Base-by-base conservation (phyloP, 805 yeast species). In the Metschnikowia hibisci region DNA sequence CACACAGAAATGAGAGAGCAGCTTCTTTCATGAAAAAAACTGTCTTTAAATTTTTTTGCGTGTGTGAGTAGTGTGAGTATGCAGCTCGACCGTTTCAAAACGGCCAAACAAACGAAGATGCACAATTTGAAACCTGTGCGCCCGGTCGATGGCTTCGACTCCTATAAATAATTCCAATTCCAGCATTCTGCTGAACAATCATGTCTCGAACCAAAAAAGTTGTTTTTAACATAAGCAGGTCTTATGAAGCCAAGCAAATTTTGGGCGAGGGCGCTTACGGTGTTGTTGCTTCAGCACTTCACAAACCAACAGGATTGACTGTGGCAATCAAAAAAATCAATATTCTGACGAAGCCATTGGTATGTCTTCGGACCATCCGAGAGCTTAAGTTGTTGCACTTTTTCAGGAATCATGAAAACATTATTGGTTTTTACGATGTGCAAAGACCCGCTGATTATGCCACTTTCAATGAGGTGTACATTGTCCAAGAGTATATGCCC, bases 211-310 rank as follows among this genome's bases (percentile, higher is more conserved):
- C 49, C 1, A 30, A 44, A 12, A 46, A 46, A 34, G 50, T 46
- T 20, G 74, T 80, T 2, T 84, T 82, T 63, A 82, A 82, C 53
- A 76, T 84, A 12, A 78, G 83, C 3, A 73, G 77, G 36, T 78
- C 77, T 50, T 85, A 80, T 57, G 77, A 77, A 46, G 74, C 84
- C 6, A 66, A 69, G 14, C 79, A 77, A 45, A 67, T 82, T 4
- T 66, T 86, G 5, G 95, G 95, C 4, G 87, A 83, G 59, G 95
- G 95, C 1, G 89, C 93, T 0, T 86, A 86, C 52, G 93, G 95
- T 0, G 74, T 84, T 2, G 95, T 86, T 4, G 83, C 85, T 36
- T 73, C 80, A 4, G 93, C 89, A 0, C 60, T 72, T 9, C 87
- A 83, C 52, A 71, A 70, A 45, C 81, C 83, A 10, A 71, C 85